Base-by-base conservation (phyloP, 139 green algal species). In the Prasinococcaceae sp. region DNA sequence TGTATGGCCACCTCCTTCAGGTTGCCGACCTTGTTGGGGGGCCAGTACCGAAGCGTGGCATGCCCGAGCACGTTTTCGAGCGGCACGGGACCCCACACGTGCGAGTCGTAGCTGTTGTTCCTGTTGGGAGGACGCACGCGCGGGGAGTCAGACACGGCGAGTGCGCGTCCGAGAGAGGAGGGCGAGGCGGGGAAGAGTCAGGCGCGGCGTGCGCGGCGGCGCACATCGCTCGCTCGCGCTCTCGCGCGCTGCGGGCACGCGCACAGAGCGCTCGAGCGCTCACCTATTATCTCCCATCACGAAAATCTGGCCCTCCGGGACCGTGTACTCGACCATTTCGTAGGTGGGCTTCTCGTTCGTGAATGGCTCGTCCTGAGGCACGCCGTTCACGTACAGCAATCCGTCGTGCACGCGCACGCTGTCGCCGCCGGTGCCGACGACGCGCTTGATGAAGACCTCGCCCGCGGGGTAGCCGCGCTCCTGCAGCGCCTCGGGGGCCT, bases 91-190 rank as follows among this genome's bases (percentile, higher is more conserved):
- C 90, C 90, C 90, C 90, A 97, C 14, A 96, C 52, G 71, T 98
- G 90, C 1, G 75, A 87, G 66, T 98, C 90, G 58, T 94, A 98
- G 53, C 74, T 89, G 81, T 98, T 97, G 80, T 98, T 98, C 47
- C 90, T 76, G 75, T 98, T 98, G n/a, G n/a, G n/a, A n/a, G n/a
- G n/a, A n/a, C n/a, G n/a, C n/a, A n/a, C n/a, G n/a, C n/a, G n/a
- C n/a, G n/a, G n/a, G n/a, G n/a, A n/a, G n/a, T n/a, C n/a, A n/a
- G n/a, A n/a, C n/a, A n/a, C n/a, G n/a, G n/a, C n/a, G n/a, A n/a
- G n/a, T n/a, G n/a, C n/a, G n/a, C n/a, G n/a, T n/a, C n/a, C n/a
- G n/a, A n/a, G n/a, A n/a, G n/a, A n/a, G n/a, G n/a, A n/a, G n/a
- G n/a, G n/a, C n/a, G n/a, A n/a, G n/a, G n/a, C n/a, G n/a, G n/a